These are phyloP conservation scores for Closterium sp. DNA, from an alignment of 139 green algal species.

Conservation along the genomic window DNA sequence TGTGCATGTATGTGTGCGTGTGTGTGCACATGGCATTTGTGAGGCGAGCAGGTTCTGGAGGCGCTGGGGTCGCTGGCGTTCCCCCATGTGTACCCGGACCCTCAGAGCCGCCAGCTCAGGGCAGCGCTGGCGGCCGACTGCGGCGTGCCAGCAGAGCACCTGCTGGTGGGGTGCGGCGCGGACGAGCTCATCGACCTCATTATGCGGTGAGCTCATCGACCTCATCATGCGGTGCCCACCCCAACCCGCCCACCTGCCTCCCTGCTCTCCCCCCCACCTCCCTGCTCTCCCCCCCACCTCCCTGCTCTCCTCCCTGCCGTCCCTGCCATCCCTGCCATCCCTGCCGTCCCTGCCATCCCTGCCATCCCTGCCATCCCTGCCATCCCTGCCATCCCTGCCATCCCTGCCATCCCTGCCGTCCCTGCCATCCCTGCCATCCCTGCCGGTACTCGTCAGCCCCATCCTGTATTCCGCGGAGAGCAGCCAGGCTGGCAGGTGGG, in stretches of 20 bases:
- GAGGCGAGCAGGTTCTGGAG: slow-evolving; percentile 62
- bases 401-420: too few relatives aligned
- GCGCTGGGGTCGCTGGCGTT: slow-evolving; percentile 87
- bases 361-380: too few relatives aligned
- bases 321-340: not conserved
- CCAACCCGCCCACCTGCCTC: not conserved
- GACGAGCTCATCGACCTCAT: slow-evolving; percentile 62
- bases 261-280: too few relatives aligned
- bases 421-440: too few relatives aligned
- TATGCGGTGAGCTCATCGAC: slow-evolving; percentile 38
- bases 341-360: too few relatives aligned
- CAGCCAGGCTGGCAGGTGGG: too few relatives aligned
- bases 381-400: too few relatives aligned
- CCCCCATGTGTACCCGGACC: slow-evolving; percentile 97
- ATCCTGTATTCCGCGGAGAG: too few relatives aligned
- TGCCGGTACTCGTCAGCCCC: too few relatives aligned
- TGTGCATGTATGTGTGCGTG: not conserved
- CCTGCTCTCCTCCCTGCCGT: not conserved
- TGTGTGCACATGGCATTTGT: not conserved
- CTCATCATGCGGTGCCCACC: too few relatives aligned
- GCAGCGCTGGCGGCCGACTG: slow-evolving; percentile 69
- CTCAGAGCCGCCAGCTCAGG: slow-evolving; percentile 80
- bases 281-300: too few relatives aligned
- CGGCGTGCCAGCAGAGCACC: slow-evolving; percentile 77
- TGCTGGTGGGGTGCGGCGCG: slow-evolving; percentile 77